Base-by-base conservation (phyloP, 176 grass and related monocot species). In the Ampelocalamus luodianensis region DNA sequence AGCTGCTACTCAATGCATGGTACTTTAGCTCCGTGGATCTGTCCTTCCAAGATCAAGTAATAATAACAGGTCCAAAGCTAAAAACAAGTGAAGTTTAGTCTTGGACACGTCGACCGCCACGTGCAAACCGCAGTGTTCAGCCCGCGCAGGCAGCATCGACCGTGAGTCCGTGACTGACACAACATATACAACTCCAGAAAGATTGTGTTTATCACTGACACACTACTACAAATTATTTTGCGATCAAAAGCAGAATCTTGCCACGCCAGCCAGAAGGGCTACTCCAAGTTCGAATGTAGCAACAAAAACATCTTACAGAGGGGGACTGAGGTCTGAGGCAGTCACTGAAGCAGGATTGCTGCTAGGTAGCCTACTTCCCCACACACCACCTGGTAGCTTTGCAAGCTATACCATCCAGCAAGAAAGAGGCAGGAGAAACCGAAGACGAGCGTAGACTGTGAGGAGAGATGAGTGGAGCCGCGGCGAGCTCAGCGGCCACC, bases 401-500 rank as follows among this genome's bases (percentile, higher is more conserved):
- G 13, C 46, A 15, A 15, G 46, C 46, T 39, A 39, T 4, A 49
- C 3, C 12, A 55, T 55, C 55, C 20, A 24, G 68, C 68, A 46
- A 45, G 68, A 46, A 45, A 43, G 4, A n/a, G 26, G 17, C 17
- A 14, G 18, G 18, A 4, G 34, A 23, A 14, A 20, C 62, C 4
- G 26, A 49, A 20, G 1, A 6, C 20, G 48, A 56, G 36, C 9
- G 12, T 9, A 17, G 79, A 22, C 4, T 13, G 38, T 36, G 24
- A 55, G 44, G 66, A 71, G 72, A 71, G 22, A 90, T 90, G 88
- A 86, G 56, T 16, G 51, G 71, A 26, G 64, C 83, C 27, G 55
- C 79, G 44, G 79, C n/a, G 9, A 79, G 75, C 43, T 72, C 68
- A 17, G 68, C 38, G 64, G 66, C 49, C 40, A 77, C 58, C 40